These are phyloP conservation scores for Neurospora sublineolata DNA, from an alignment of 495 filamentous ascomycete genomes.

Conservation along the genomic window DNA sequence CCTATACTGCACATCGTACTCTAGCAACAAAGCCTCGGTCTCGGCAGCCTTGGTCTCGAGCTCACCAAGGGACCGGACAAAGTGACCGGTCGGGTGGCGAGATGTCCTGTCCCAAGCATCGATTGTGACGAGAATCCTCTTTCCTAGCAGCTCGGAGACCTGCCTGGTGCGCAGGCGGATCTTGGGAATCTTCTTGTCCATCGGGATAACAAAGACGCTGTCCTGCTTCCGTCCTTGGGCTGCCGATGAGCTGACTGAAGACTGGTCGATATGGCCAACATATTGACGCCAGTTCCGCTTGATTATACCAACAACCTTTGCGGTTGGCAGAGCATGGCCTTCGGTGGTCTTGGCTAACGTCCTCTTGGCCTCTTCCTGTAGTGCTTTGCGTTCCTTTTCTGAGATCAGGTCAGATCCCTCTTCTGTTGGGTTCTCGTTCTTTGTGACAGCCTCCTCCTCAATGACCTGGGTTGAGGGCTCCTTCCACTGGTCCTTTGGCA, in stretches of 20 bases:
- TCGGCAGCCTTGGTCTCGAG: conserved; percentile 91
- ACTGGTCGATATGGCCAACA: conserved; percentile 85
- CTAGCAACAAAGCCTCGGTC: conserved; percentile 85
- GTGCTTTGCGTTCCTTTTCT: conserved; percentile 69
- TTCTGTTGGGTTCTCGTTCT: conserved; percentile 81
- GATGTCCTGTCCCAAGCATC: conserved; percentile 92
- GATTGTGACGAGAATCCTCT: conserved; percentile 88
- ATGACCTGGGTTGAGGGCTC: conserved; percentile 87
- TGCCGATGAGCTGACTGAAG: conserved; percentile 59
- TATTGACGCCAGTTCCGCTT: conserved; percentile 98
- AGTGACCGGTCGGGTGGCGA: conserved; percentile 84
- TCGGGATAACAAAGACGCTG: conserved; percentile 85
- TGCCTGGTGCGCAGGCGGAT: conserved; percentile 87
- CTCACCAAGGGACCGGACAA: conserved; percentile 84
- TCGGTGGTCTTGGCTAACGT: conserved; percentile 69
- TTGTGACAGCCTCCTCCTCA: conserved; percentile 85
- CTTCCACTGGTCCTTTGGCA: conserved; percentile 95
- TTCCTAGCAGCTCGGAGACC: conserved; percentile 73
- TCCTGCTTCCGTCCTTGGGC: conserved; percentile 74
- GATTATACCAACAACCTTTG: conserved; percentile 80
- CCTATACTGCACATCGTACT: conserved; percentile 95
- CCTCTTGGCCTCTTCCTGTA: conserved; percentile 84
- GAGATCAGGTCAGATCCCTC: conserved; percentile 63
- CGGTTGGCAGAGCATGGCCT: conserved; percentile 78
- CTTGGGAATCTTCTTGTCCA: conserved; percentile 96